Base-by-base conservation (phyloP, 164 flowering plant species). In the Pachysandra terminalis region DNA sequence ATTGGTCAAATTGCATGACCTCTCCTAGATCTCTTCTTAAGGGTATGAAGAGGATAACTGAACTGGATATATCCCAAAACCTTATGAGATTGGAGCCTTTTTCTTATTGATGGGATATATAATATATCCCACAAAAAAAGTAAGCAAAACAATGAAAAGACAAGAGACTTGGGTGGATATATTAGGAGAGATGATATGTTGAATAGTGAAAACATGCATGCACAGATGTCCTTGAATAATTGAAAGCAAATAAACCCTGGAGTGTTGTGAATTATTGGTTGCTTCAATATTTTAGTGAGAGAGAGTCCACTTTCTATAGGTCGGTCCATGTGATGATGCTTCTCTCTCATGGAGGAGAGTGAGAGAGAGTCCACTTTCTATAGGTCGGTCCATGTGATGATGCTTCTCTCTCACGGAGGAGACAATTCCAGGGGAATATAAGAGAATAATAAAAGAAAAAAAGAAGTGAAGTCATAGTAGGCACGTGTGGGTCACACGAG, bases 331-430 rank as follows among this genome's bases (percentile, higher is more conserved):
- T 81, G 84, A 75, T 72, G 72, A 45, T 70, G 66, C n/a, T 69
- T 63, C 55, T 45, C 14, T 61, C 40, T 7, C 17, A 21, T 25
- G 27, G 26, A 60, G 63, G 58, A 49, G 66, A n/a, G n/a, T n/a
- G n/a, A n/a, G n/a, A n/a, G n/a, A 57, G 56, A 59, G 65, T 68
- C 68, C 59, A 69, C 35, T 56, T 26, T 62, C 62, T 69, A 57
- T 74, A 74, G 73, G 73, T 71, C 71, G 79, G 75, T 74, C 78
- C 82, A 83, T 74, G 84, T 81, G 84, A 75, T 72, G 72, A 45
- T 70, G 66, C 69, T 69, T 63, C 55, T 45, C 14, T 61, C 40
- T 7, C 17, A 21, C 25, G 27, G 26, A 60, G 63, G 58, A 62
- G 14, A 3, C 52, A 28, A 41, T 49, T n/a, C 22, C 3, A 3